Conservation (phyloP, 1,284 basidiomycete species). For the Ustilago hordei region DNA sequence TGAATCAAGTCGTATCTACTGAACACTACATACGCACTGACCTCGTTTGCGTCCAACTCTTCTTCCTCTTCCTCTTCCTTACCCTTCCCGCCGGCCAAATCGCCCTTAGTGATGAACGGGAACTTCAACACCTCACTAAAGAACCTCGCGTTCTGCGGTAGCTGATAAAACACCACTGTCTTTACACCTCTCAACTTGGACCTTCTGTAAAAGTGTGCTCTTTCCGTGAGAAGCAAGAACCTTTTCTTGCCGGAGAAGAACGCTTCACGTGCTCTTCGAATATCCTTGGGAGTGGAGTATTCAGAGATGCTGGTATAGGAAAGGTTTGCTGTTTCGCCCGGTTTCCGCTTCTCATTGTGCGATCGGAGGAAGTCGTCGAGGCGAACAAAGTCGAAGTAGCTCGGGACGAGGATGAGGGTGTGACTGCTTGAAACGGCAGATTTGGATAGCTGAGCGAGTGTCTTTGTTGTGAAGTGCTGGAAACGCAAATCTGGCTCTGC, state of each 20-base stretch:
- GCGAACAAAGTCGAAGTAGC: conserved; percentile 95
- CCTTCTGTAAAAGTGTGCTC: conserved; percentile 97
- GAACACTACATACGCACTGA: conserved; percentile 76
- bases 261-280: conserved; percentile 88
- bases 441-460: conserved; percentile 83
- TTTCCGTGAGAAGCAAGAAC: conserved; percentile 90
- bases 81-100: conserved; percentile 3
- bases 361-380: conserved; percentile 84
- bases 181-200: conserved; percentile 79
- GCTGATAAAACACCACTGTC: conserved; percentile 91
- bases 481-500: conserved; percentile 90
- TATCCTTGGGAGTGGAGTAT: conserved; percentile 93
- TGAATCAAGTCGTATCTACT: conserved; percentile 88
- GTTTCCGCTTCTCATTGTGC: conserved; percentile 68
- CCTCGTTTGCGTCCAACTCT: conserved; percentile 79
- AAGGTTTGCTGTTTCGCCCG: conserved; percentile 71
- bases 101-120: conserved; percentile 77
- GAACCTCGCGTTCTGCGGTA: conserved; percentile 89
- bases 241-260: conserved; percentile 90
- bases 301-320: conserved; percentile 82
- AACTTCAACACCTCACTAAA: conserved; percentile 88
- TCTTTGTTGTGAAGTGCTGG: conserved; percentile 84
- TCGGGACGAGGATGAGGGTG: conserved; percentile 89
- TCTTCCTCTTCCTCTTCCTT: conserved; percentile 34
- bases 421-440: conserved; percentile 91